A percentile compares a stretch with the other conserved stretches of the same genome.
Evolutionary conservation across 257 asterid species (phyloP).

Genomic region (Cordia subcordata): DNA sequence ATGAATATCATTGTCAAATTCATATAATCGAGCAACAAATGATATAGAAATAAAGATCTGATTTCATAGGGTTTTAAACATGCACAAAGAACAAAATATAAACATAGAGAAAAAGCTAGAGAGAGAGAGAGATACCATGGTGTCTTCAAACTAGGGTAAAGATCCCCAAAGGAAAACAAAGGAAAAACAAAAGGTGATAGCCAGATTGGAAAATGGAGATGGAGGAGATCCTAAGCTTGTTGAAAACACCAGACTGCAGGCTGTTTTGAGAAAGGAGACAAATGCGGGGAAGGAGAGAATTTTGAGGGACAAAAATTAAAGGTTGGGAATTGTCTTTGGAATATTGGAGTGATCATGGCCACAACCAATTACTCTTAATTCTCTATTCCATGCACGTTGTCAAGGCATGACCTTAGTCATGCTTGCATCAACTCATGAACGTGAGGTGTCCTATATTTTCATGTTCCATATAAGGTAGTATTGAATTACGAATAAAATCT

Average conservation of each 20-base stretch:
- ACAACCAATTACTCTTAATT: conserved; percentile 9
- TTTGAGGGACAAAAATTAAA: conserved; percentile 14
- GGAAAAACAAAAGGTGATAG: background rate
- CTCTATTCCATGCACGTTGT: background rate
- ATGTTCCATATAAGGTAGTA: too few relatives aligned
- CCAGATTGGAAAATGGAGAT: background rate
- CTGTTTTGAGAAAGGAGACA: conserved; percentile 13
- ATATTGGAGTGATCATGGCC: conserved; percentile 3
- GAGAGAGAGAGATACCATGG: conserved; percentile 1
- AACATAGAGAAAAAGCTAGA: background rate
- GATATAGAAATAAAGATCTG: too few relatives aligned
- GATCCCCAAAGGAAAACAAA: background rate
- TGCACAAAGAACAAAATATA: background rate
- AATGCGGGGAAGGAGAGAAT: conserved; percentile 17
- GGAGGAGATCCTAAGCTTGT: conserved; percentile 10
- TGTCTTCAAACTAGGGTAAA: background rate
- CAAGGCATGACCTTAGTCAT: background rate
- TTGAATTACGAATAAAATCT: too few relatives aligned
- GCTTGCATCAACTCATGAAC: background rate
- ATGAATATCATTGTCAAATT: too few relatives aligned
- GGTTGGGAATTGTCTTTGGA: conserved; percentile 8
- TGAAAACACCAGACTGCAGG: conserved; percentile 9
- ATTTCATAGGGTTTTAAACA: background rate
- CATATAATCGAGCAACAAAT: too few relatives aligned
- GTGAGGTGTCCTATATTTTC: background rate